These are phyloP conservation scores for Haplosporangium gracile DNA, from an alignment of 192 early-diverging fungal species.

Conservation along the genomic window DNA sequence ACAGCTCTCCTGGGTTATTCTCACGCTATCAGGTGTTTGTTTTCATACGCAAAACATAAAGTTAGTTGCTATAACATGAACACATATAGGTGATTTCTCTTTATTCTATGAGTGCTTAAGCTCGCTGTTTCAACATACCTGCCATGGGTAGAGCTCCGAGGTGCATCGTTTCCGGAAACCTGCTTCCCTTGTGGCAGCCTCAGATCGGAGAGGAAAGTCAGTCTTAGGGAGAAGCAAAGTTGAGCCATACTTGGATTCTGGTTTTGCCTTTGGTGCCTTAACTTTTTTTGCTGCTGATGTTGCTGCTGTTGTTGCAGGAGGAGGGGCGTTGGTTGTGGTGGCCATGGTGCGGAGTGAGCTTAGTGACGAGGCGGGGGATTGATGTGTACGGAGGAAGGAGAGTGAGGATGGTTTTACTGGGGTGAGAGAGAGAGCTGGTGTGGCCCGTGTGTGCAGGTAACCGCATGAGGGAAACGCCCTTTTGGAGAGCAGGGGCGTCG, in stretches of 20 bases:
- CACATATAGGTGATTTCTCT: background rate
- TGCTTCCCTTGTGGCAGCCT: constrained; percentile 71
- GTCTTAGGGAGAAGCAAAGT: constrained; percentile 83
- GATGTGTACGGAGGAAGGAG: background rate
- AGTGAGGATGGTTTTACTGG: background rate
- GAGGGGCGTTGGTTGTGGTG: background rate
- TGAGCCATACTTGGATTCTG: constrained; percentile 61
- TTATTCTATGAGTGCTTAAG: background rate
- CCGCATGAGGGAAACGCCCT: background rate
- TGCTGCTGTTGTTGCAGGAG: constrained; percentile 10
- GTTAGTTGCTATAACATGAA: background rate
- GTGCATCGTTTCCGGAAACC: constrained; percentile 73
- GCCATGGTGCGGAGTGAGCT: constrained; percentile 28
- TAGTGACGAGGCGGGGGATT: background rate
- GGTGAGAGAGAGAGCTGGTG: background rate
- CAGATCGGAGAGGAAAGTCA: constrained; percentile 73
- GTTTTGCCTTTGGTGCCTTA: constrained; percentile 15
- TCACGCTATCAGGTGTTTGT: constrained; percentile 46
- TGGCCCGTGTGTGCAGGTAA: background rate
- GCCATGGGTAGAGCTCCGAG: constrained; percentile 77
- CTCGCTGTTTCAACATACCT: constrained; percentile 56
- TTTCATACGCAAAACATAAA: background rate
- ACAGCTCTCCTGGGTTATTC: constrained; percentile 75
- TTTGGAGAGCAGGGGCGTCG: constrained; percentile 9
- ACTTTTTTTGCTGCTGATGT: constrained; percentile 16